A percentile compares a stretch with the other conserved stretches of the same genome.
Evolutionary conservation across 441 rosid genomes (phyloP).

Genomic region (Adansonia grandidieri): DNA sequence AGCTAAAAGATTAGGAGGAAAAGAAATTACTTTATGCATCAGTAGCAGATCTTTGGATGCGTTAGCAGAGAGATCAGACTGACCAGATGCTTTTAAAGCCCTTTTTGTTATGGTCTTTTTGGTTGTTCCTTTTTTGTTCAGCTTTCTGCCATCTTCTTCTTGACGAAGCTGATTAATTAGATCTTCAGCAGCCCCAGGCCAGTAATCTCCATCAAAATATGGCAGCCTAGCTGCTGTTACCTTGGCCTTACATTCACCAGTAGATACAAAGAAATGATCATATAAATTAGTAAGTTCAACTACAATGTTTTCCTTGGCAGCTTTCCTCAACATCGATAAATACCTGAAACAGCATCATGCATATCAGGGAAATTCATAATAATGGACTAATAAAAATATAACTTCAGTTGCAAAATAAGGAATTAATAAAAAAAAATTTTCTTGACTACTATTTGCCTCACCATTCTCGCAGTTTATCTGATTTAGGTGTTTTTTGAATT

Average conservation of each 20-base stretch:
- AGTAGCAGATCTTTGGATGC: constrained; percentile 96
- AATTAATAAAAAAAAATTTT: not conserved
- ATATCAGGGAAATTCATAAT: constrained; percentile 20
- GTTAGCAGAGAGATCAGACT: constrained; percentile 91
- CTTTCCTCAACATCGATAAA: constrained; percentile 86
- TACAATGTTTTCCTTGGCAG: constrained; percentile 82
- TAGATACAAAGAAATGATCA: constrained; percentile 85
- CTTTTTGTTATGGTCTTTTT: constrained; percentile 93
- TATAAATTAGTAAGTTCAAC: constrained; percentile 88
- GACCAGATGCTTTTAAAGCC: constrained; percentile 98
- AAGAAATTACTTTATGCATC: constrained; percentile 83
- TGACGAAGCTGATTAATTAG: constrained; percentile 90
- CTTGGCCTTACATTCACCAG: constrained; percentile 91
- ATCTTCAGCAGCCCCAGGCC: constrained; percentile 99
- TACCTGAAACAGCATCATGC: constrained; percentile 61
- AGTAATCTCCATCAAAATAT: constrained; percentile 99
- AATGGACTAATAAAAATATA: constrained; percentile 1
- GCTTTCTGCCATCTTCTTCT: constrained; percentile 97
- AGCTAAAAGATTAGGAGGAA: constrained; percentile 24
- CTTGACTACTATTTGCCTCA: constrained; percentile 41
- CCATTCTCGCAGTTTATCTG: constrained; percentile 99
- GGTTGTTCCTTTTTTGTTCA: constrained; percentile 82
- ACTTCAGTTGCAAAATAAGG: not conserved
- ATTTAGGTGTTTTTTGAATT: constrained; percentile 98
- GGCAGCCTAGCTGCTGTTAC: constrained; percentile 99